A percentile compares a stretch with the other conserved stretches of the same genome.
Evolutionary conservation across 2,329 filamentous ascomycete species (phyloP).

Genomic region (Clarireedia homoeocarpa): DNA sequence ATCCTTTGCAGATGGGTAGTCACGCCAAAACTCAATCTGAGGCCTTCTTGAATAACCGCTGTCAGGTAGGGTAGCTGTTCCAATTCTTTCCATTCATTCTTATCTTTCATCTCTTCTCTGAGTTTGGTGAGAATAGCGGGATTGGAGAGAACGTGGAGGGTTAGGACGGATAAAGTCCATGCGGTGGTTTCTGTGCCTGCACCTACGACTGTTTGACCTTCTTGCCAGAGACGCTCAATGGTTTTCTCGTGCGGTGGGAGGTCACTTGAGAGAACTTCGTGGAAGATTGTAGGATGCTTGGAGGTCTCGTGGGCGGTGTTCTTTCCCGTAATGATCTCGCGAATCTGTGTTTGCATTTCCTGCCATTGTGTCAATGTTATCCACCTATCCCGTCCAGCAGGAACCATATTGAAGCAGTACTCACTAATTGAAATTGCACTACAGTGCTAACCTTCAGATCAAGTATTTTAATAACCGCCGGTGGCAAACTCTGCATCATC

Average conservation of each 20-base stretch:
- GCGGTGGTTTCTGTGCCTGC: slow-evolving; percentile 34
- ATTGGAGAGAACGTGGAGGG: slow-evolving; percentile 32
- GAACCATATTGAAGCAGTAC: slow-evolving; percentile 27
- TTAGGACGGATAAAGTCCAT: slow-evolving; percentile 29
- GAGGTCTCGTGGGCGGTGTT: slow-evolving; percentile 7
- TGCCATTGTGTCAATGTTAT: slow-evolving; percentile 14
- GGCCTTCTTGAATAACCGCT: slow-evolving; percentile 30
- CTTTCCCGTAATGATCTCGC: background rate
- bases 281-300: slow-evolving; percentile 22
- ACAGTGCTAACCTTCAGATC: background rate
- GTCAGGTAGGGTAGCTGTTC: slow-evolving; percentile 28
- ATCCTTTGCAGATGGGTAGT: slow-evolving; percentile 25
- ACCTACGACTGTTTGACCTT: slow-evolving; percentile 26
- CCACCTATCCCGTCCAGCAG: background rate
- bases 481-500: background rate
- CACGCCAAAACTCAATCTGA: slow-evolving; percentile 29
- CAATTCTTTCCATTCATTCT: slow-evolving; percentile 15
- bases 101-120: slow-evolving; percentile 28
- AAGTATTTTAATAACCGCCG: background rate
- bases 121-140: slow-evolving; percentile 27
- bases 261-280: slow-evolving; percentile 21
- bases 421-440: slow-evolving; percentile 7
- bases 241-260: slow-evolving; percentile 32
- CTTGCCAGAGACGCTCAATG: slow-evolving; percentile 26
- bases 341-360: slow-evolving; percentile 29